phyloP scores from a whole-genome alignment of 768 basidiomycete genomes.

The Lactifluus piperatus region DNA sequence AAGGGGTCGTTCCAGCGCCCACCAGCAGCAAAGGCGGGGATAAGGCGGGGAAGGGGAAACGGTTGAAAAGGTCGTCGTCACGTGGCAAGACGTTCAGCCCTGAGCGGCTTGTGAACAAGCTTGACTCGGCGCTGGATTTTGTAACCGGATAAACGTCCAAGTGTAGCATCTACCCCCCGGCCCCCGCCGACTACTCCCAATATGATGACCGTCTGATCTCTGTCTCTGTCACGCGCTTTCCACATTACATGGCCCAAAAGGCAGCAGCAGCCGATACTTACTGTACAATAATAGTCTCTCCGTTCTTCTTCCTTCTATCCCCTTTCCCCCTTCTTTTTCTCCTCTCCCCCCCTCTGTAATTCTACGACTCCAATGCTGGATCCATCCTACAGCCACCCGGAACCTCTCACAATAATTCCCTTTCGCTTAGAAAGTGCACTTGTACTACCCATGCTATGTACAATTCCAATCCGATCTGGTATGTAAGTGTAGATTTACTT shows the following conservation, averaged over 20 bases:
- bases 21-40: neutral
- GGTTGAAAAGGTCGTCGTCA: neutral
- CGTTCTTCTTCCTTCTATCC: too few relatives aligned
- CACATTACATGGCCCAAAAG: too few relatives aligned
- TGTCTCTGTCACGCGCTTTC: neutral
- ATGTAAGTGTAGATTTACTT: neutral
- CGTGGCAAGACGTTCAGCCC: conserved; percentile 14
- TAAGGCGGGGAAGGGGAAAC: conserved; percentile 1
- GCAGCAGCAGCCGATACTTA: too few relatives aligned
- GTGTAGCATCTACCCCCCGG: too few relatives aligned
- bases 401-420: neutral
- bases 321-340: too few relatives aligned
- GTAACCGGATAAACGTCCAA: conserved; percentile 4
- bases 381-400: neutral
- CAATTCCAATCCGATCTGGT: neutral
- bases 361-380: neutral
- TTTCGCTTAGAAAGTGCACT: neutral
- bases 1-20: neutral
- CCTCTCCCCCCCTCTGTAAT: too few relatives aligned
- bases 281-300: too few relatives aligned
- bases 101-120: conserved; percentile 13
- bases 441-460: neutral
- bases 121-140: conserved; percentile 17
- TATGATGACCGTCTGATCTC: neutral
- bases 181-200: too few relatives aligned